A percentile compares a stretch with the other conserved stretches of the same genome.
Conservation (phyloP, 2,329 filamentous ascomycete species). For the Penicillium fuscoglaucum region DNA sequence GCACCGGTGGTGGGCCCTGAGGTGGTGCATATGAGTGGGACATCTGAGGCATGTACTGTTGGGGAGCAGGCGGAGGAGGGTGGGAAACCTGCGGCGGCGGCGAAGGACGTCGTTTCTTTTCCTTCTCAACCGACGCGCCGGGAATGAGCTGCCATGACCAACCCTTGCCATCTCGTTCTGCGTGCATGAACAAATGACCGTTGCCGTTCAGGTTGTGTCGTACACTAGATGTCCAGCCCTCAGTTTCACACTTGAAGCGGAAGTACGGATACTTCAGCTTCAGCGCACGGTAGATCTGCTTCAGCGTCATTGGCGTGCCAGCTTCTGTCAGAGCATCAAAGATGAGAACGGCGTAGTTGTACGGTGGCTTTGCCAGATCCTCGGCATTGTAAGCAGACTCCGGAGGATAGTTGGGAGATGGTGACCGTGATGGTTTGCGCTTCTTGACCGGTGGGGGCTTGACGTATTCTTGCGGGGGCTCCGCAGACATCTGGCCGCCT, state of each 20-base stretch:
- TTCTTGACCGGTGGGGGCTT: slow-evolving; percentile 50
- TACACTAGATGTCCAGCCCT: slow-evolving; percentile 67
- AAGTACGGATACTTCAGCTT: slow-evolving; percentile 63
- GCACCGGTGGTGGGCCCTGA: slow-evolving; percentile 31
- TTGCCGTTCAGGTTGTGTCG: slow-evolving; percentile 63
- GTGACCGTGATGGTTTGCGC: slow-evolving; percentile 57
- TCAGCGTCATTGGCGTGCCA: slow-evolving; percentile 60
- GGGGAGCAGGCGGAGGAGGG: slow-evolving; percentile 31
- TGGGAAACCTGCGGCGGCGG: slow-evolving; percentile 41
- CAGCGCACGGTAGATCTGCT: slow-evolving; percentile 65
- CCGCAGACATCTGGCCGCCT: slow-evolving; percentile 36
- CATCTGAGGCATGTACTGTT: slow-evolving; percentile 40
- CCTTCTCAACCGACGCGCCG: slow-evolving; percentile 60
- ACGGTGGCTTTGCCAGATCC: slow-evolving; percentile 61
- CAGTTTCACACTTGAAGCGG: slow-evolving; percentile 62
- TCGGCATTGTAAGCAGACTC: slow-evolving; percentile 62
- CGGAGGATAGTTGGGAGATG: slow-evolving; percentile 61
- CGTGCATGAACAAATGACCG: slow-evolving; percentile 60
- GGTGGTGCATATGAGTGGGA: slow-evolving; percentile 33
- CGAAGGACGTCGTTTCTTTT: slow-evolving; percentile 53
- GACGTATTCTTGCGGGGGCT: slow-evolving; percentile 42
- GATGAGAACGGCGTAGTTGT: slow-evolving; percentile 64
- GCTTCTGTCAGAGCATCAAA: slow-evolving; percentile 63
- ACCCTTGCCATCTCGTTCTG: slow-evolving; percentile 62
- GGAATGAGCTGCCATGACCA: slow-evolving; percentile 64